Evolutionary conservation across 805 yeast species (phyloP).

Genomic region (Yarrowia sp.): DNA sequence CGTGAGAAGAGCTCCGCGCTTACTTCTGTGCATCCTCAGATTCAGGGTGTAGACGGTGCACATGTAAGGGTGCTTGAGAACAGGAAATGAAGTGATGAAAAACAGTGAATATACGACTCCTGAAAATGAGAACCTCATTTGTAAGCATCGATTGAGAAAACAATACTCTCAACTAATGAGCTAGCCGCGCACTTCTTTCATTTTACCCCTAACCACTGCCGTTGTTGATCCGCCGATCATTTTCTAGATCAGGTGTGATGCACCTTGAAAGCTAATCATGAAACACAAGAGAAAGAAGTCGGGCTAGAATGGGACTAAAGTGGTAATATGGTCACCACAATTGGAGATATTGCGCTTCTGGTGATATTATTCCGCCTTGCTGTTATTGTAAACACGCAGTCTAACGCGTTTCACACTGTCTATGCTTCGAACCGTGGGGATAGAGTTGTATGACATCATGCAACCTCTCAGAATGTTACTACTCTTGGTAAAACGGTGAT

Average conservation of each 20-base stretch:
- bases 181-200: neutral
- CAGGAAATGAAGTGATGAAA: too few relatives aligned
- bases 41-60: slow-evolving; percentile 18
- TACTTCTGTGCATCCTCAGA: neutral
- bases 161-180: neutral
- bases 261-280: slow-evolving; percentile 10
- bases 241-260: slow-evolving; percentile 10
- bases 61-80: slow-evolving; percentile 2
- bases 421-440: too few relatives aligned
- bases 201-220: slow-evolving; percentile 1
- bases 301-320: neutral
- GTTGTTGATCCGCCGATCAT: slow-evolving; percentile 20
- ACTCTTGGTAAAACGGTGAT: too few relatives aligned
- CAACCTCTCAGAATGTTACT: too few relatives aligned
- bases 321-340: neutral
- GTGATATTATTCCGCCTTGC: neutral
- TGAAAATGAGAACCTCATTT: too few relatives aligned
- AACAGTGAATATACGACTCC: too few relatives aligned
- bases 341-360: neutral
- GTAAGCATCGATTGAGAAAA: too few relatives aligned
- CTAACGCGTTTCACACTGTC: neutral
- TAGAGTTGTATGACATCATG: too few relatives aligned
- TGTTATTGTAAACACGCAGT: neutral
- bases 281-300: neutral
- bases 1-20: neutral